Percentiles rank a stretch among this genome's conserved stretches.
Conservation (phyloP, 192 early-diverging fungal genomes). For the Allomyces javanicus region DNA sequence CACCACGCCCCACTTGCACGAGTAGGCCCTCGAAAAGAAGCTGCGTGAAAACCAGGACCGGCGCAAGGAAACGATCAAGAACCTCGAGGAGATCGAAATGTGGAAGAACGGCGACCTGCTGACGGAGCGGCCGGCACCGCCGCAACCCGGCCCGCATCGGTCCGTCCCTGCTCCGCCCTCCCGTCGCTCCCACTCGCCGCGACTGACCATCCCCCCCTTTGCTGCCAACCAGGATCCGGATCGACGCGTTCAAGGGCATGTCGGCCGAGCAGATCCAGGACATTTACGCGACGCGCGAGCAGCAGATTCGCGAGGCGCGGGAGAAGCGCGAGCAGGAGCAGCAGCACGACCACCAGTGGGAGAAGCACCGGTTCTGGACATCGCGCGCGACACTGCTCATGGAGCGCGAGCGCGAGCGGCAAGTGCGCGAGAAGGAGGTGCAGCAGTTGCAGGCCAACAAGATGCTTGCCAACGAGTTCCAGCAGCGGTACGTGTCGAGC, state of each 20-base stretch:
- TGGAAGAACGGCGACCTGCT: slow-evolving; percentile 27
- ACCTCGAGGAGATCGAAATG: slow-evolving; percentile 18
- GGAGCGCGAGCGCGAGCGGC: slow-evolving; percentile 18
- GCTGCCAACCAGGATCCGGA: slow-evolving; percentile 16
- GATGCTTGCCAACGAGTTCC: slow-evolving; percentile 17
- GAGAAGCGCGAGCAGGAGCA: slow-evolving; percentile 7
- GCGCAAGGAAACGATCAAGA: slow-evolving; percentile 14
- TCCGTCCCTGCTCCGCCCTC: not conserved
- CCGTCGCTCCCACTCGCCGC: not conserved
- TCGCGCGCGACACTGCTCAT: slow-evolving; percentile 18
- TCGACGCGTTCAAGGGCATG: slow-evolving; percentile 38
- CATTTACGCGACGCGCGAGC: slow-evolving; percentile 18
- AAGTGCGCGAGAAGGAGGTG: slow-evolving; percentile 12
- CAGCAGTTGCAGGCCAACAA: slow-evolving; percentile 17
- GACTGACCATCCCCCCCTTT: too few species aligned
- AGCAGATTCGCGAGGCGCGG: slow-evolving; percentile 22
- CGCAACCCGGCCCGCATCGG: slow-evolving; percentile 6
- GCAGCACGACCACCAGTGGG: slow-evolving; percentile 14
- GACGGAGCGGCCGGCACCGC: slow-evolving; percentile 26
- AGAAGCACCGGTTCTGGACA: slow-evolving; percentile 17
- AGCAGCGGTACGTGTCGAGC: slow-evolving; percentile 10
- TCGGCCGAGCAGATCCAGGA: slow-evolving; percentile 20
- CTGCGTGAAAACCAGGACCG: slow-evolving; percentile 13
- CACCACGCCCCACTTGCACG: not conserved
- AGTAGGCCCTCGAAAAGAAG: slow-evolving; percentile 15